phyloP scores from a whole-genome alignment of 129 eudicot species.

The Silybum marianum region DNA sequence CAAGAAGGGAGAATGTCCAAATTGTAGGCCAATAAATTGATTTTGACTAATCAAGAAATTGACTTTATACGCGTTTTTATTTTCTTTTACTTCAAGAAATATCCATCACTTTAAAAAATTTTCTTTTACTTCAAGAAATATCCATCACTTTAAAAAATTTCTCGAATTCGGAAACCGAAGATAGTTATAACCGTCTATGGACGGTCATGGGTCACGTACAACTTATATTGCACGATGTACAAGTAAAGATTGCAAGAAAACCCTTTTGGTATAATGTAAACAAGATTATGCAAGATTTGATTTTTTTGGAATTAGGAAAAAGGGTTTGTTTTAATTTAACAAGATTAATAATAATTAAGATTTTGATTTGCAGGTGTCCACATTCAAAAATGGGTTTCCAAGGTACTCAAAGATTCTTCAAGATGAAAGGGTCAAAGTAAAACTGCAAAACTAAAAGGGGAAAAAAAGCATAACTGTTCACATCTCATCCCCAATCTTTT shows the following conservation, averaged over 20 bases:
- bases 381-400: conserved; percentile 78
- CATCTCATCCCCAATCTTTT: conserved; percentile 40
- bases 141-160: conserved; percentile 4
- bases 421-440: conserved; percentile 69
- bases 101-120: conserved; percentile 6
- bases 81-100: conserved; percentile 34
- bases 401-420: conserved; percentile 69
- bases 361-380: conserved; percentile 55
- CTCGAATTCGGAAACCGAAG: conserved; percentile 2
- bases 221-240: conserved; percentile 12
- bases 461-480: conserved; percentile 11
- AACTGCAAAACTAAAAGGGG: conserved; percentile 37
- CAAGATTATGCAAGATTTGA: conserved; percentile 33
- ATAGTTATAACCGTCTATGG: not conserved
- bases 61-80: conserved; percentile 30
- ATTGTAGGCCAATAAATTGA: conserved; percentile 42
- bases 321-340: conserved; percentile 19
- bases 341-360: not conserved
- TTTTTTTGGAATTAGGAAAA: conserved; percentile 17
- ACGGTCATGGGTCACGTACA: not conserved
- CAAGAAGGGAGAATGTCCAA: conserved; percentile 38
- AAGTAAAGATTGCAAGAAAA: not conserved
- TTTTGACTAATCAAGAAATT: conserved; percentile 30
- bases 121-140: conserved; percentile 33
- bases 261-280: conserved; percentile 18